Evolutionary conservation across 2,329 filamentous ascomycete species (phyloP).

Genomic region (Botrytis hyacinthi): DNA sequence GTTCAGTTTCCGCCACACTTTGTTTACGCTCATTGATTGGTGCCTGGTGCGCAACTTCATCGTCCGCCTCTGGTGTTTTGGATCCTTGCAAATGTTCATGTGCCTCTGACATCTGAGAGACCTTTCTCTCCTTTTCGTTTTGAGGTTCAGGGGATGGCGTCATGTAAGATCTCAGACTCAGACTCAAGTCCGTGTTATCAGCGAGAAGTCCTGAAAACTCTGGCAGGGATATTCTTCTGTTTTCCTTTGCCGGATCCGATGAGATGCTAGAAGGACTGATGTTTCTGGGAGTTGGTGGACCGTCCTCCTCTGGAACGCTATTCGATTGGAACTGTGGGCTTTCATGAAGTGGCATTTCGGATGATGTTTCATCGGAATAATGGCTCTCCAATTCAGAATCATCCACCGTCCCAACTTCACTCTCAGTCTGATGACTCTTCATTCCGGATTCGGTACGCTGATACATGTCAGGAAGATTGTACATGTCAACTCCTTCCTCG

Average conservation of each 20-base stretch:
- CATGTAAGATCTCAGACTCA: constrained; percentile 56
- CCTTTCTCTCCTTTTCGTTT: constrained; percentile 28
- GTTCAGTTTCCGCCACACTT: background rate
- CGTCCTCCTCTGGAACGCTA: constrained; percentile 47
- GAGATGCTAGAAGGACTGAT: constrained; percentile 39
- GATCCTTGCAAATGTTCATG: constrained; percentile 24
- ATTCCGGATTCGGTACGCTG: constrained; percentile 50
- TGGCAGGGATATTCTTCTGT: constrained; percentile 41
- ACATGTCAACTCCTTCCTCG: constrained; percentile 62
- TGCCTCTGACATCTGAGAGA: constrained; percentile 30
- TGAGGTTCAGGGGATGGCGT: constrained; percentile 42
- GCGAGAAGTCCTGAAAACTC: constrained; percentile 49
- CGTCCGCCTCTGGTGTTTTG: constrained; percentile 16
- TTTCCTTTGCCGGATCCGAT: constrained; percentile 28
- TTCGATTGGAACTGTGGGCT: constrained; percentile 30
- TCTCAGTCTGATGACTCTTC: constrained; percentile 21
- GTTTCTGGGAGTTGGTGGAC: constrained; percentile 51
- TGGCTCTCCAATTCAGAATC: constrained; percentile 43
- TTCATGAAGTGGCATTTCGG: constrained; percentile 24
- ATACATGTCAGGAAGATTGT: constrained; percentile 66
- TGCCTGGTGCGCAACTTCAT: background rate
- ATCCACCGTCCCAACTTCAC: constrained; percentile 17
- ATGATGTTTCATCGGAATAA: constrained; percentile 47
- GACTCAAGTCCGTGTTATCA: constrained; percentile 51
- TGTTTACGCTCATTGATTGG: background rate